Conservation (phyloP, 2,329 filamentous ascomycete species). For the Colletotrichum horii region DNA sequence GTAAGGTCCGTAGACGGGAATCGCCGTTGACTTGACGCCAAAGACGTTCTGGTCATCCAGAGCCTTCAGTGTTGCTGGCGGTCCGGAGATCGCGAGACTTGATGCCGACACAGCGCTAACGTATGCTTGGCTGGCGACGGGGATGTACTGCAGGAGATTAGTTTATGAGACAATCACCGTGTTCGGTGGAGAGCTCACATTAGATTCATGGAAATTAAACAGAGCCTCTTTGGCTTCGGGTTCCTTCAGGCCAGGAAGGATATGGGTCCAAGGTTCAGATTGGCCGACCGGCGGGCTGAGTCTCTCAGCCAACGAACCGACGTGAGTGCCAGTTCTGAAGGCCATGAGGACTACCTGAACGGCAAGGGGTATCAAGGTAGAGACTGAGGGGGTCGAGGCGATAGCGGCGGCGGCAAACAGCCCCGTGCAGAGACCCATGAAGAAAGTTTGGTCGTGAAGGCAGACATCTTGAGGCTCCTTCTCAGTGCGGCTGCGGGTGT, state of each 20-base stretch:
- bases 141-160: slow-evolving; percentile 39
- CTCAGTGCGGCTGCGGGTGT: slow-evolving; percentile 48
- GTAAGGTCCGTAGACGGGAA: slow-evolving; percentile 62
- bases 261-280: slow-evolving; percentile 70
- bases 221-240: slow-evolving; percentile 55
- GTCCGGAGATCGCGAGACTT: slow-evolving; percentile 59
- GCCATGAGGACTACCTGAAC: slow-evolving; percentile 69
- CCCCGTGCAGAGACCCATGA: slow-evolving; percentile 72
- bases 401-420: slow-evolving; percentile 73
- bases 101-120: slow-evolving; percentile 56
- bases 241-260: slow-evolving; percentile 63
- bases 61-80: slow-evolving; percentile 51
- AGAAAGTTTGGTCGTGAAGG: slow-evolving; percentile 53
- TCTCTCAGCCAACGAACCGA: slow-evolving; percentile 53
- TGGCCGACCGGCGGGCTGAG: slow-evolving; percentile 42
- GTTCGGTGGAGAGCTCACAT: slow-evolving; percentile 39
- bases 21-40: slow-evolving; percentile 46
- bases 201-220: slow-evolving; percentile 60
- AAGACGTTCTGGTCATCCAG: slow-evolving; percentile 46
- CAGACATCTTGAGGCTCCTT: slow-evolving; percentile 61
- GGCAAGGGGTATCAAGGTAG: slow-evolving; percentile 65
- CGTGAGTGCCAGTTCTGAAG: slow-evolving; percentile 67
- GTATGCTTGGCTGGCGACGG: slow-evolving; percentile 53
- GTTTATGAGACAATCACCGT: not conserved
- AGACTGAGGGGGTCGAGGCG: slow-evolving; percentile 66